Percentiles rank a stretch among this genome's conserved stretches.
Conservation (phyloP, 495 filamentous ascomycete genomes). For the Penicillium egyptiacum region DNA sequence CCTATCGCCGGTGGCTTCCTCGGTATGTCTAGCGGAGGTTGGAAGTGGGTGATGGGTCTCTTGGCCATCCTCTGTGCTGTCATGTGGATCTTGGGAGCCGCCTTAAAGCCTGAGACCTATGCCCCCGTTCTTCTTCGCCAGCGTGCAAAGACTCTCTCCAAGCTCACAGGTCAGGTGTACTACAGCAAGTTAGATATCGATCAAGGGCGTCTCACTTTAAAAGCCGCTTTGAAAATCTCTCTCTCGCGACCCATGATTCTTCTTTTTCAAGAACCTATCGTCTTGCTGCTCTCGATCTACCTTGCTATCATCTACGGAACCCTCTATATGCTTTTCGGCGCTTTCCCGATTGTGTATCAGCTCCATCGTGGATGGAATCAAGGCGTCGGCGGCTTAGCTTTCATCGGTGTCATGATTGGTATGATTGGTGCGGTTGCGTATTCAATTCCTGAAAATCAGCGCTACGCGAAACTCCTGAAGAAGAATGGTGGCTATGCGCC, state of each 20-base stretch:
- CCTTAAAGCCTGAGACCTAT: slow-evolving; percentile 55
- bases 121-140: slow-evolving; percentile 52
- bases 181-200: slow-evolving; percentile 37
- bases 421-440: slow-evolving; percentile 61
- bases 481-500: slow-evolving; percentile 34
- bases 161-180: slow-evolving; percentile 54
- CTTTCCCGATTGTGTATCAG: slow-evolving; percentile 70
- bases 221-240: slow-evolving; percentile 33
- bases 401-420: slow-evolving; percentile 72
- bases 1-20: slow-evolving; percentile 58
- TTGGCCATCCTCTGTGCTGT: slow-evolving; percentile 42
- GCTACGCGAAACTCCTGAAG: slow-evolving; percentile 32
- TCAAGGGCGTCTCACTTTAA: slow-evolving; percentile 29
- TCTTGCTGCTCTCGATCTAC: slow-evolving; percentile 61
- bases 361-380: slow-evolving; percentile 67
- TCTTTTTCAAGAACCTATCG: slow-evolving; percentile 51
- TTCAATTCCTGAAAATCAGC: slow-evolving; percentile 41
- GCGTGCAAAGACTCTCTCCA: slow-evolving; percentile 47
- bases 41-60: slow-evolving; percentile 64
- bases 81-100: slow-evolving; percentile 49
- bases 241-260: slow-evolving; percentile 41
- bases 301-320: slow-evolving; percentile 69
- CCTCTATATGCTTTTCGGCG: slow-evolving; percentile 76
- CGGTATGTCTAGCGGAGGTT: slow-evolving; percentile 47
- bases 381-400: slow-evolving; percentile 67